These are phyloP conservation scores for Laguncularia racemosa DNA, from an alignment of 345 rosid genomes.

Conservation along the genomic window DNA sequence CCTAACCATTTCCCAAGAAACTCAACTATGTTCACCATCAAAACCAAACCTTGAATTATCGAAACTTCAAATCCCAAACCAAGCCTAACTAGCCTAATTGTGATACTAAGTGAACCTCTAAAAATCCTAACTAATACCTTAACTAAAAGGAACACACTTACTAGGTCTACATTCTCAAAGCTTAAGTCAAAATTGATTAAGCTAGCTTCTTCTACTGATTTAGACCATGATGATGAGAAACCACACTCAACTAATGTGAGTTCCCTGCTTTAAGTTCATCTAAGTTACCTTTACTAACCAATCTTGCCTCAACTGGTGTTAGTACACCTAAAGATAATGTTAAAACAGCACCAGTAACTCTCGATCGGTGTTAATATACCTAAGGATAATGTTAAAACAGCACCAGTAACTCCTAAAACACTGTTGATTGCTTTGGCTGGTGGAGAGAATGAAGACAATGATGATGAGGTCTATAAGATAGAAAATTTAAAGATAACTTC, in stretches of 20 bases:
- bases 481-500: constrained; percentile 20
- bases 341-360: not conserved
- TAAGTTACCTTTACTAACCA: not conserved
- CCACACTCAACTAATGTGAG: not conserved
- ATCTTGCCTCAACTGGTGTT: not conserved
- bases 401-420: not conserved
- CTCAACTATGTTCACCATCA: not conserved
- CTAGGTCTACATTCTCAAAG: constrained; percentile 1
- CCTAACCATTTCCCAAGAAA: no score
- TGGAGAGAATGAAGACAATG: constrained; percentile 21
- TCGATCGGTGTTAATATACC: no score
- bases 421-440: not conserved
- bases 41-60: not conserved
- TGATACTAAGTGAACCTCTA: not conserved
- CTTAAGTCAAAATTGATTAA: constrained; percentile 9
- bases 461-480: constrained; percentile 38
- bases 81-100: no score
- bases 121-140: not conserved
- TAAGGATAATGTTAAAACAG: not conserved
- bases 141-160: not conserved
- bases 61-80: not conserved
- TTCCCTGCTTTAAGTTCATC: not conserved
- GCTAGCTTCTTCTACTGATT: not conserved
- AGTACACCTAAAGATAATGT: not conserved
- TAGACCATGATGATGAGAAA: not conserved